Evolutionary conservation across 352 stramenopile genomes (phyloP), one percentile per base, ranked within the genome.

Genomic region (Globisporangium ultimum): DNA sequence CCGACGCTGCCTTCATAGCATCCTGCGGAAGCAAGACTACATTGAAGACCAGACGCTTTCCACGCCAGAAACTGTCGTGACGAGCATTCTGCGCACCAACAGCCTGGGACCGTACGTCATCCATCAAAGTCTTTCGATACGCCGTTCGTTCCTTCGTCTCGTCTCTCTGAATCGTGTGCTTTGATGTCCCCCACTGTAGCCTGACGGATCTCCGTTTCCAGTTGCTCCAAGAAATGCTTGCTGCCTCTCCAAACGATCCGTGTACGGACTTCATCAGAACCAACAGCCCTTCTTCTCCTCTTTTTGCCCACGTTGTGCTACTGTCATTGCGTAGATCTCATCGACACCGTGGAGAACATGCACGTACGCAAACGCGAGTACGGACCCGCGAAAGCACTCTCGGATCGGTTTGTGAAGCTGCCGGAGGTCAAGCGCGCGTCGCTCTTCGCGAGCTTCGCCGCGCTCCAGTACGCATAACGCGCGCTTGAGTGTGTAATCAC

Each of bases 11-110:
- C 18, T 21, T 47, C 3, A 11, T 22, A 83, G 74, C 50, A 68
- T 80, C 41, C 60, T 83, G 43, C 66, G 69, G 13, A 74, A 75
- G 38, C 71, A 83, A 49, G 61, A 72, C 28, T 80, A 83, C 50
- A 70, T 78, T 17, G 71, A 80, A 53, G 66, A 79, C 47, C 64
- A 59, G 48, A 70, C 66, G 34, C 67, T 80, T 15, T 48, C 61
- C 1, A 79, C 66, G 0, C 50, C 61, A 0, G 69, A 80, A 5
- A 61, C 68, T 2, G 64, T 83, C 46, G 68, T 51, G 2, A 59
- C 63, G 34, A 63, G 66, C 38, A 70, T 83, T 21, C 58, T 75
- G 49, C 65, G 20, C 34, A 62, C 52, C 52, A 71, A 71, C 48
- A 80, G 63, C 20, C 60, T 83, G 13, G 74, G 74, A 41, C 58